phyloP scores from a whole-genome alignment of 78 protist species.

The Dictyostelium brefeldianum region DNA sequence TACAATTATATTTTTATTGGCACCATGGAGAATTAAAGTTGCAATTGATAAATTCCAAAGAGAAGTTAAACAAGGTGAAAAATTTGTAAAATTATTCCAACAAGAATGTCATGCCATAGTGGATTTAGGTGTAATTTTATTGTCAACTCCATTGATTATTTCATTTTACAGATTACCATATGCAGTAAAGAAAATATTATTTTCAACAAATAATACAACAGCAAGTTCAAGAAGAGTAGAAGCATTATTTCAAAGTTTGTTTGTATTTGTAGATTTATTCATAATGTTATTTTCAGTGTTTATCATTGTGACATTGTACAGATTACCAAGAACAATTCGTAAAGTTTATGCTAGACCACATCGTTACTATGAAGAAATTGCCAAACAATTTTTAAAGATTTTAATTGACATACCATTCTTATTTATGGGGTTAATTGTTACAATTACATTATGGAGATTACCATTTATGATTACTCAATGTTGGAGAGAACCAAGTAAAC shows the following conservation, averaged over 20 bases:
- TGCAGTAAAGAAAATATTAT: not conserved
- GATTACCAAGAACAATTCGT: conserved; percentile 18
- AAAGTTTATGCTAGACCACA: not conserved
- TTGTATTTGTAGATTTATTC: conserved; percentile 31
- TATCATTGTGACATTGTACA: conserved; percentile 20
- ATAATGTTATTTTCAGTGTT: not conserved
- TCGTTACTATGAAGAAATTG: not conserved
- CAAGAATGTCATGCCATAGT: not conserved
- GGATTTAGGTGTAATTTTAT: conserved; percentile 20
- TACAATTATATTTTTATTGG: not conserved
- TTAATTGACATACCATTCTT: conserved; percentile 55
- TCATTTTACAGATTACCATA: conserved; percentile 31
- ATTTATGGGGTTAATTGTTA: conserved; percentile 36
- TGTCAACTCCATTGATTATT: not conserved
- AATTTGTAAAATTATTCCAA: not conserved
- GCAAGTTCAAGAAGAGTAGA: not conserved
- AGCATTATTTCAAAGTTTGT: conserved; percentile 3
- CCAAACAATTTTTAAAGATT: conserved; percentile 38
- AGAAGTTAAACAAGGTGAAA: not conserved
- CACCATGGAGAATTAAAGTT: conserved; percentile 36
- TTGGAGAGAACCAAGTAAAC: not conserved
- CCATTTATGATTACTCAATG: conserved; percentile 43
- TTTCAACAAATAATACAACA: not conserved
- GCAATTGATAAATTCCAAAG: not conserved
- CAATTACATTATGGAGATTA: conserved; percentile 64